A percentile compares a stretch with the other conserved stretches of the same genome.
Conservation (phyloP, 768 basidiomycete species). For the Amanita thiersii region DNA sequence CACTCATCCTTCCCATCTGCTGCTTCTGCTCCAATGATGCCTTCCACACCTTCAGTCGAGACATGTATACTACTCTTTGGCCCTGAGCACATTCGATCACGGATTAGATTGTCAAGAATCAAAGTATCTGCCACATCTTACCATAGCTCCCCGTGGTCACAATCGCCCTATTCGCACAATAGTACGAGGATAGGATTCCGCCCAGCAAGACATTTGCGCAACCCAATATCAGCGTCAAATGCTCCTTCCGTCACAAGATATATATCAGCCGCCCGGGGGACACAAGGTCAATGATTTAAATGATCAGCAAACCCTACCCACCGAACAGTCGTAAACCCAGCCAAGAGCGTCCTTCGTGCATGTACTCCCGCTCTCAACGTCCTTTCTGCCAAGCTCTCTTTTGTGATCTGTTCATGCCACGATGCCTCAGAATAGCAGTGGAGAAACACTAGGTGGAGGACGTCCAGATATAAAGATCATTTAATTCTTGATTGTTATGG, state of each 20-base stretch:
- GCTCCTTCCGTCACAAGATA: slow-evolving; percentile 67
- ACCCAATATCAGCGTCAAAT: slow-evolving; percentile 48
- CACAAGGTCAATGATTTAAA: not conserved
- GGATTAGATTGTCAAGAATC: slow-evolving; percentile 5
- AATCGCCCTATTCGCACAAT: slow-evolving; percentile 51
- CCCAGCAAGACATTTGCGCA: slow-evolving; percentile 46
- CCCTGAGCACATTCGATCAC: slow-evolving; percentile 21
- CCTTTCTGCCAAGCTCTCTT: slow-evolving; percentile 49
- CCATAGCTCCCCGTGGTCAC: slow-evolving; percentile 56
- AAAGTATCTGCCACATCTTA: not conserved
- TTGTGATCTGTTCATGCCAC: slow-evolving; percentile 56
- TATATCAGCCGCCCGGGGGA: slow-evolving; percentile 18
- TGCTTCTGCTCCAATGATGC: slow-evolving; percentile 47
- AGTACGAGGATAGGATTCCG: slow-evolving; percentile 43
- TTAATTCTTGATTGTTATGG: slow-evolving; percentile 2
- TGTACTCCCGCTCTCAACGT: slow-evolving; percentile 55
- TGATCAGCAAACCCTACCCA: slow-evolving; percentile 15
- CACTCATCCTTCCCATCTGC: slow-evolving; percentile 53
- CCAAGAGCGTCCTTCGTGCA: slow-evolving; percentile 46
- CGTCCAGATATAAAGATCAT: no score
- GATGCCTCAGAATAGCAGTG: slow-evolving; percentile 52
- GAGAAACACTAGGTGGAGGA: slow-evolving; percentile 37
- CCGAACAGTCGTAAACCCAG: slow-evolving; percentile 60
- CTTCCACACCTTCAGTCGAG: slow-evolving; percentile 45
- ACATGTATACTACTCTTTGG: slow-evolving; percentile 40